Conservation (phyloP, 441 rosid species). For the Macaranga tanarius region DNA sequence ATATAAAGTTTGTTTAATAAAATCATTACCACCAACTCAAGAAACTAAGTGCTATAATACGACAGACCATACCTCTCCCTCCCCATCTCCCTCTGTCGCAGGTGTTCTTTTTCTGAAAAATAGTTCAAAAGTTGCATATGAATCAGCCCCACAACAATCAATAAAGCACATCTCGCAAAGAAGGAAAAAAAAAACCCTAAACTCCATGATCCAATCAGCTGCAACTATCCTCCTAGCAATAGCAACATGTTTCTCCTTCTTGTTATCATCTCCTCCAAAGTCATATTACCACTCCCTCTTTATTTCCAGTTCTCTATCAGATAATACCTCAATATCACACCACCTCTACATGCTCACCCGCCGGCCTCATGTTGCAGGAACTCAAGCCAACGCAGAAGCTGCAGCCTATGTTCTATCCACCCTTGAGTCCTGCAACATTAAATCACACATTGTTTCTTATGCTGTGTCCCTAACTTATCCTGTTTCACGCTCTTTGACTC, state of each 20-base stretch:
- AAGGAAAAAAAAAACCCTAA: neutral
- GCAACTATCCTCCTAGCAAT: constrained; percentile 32
- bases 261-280: constrained; percentile 39
- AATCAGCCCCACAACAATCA: neutral
- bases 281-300: constrained; percentile 59
- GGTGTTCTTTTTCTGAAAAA: constrained; percentile 2
- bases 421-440: constrained; percentile 43
- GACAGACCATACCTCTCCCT: neutral
- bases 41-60: neutral
- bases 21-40: constrained; percentile 6
- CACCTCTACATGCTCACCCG: constrained; percentile 71
- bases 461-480: constrained; percentile 68
- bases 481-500: constrained; percentile 50
- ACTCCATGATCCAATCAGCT: constrained; percentile 36
- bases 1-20: neutral
- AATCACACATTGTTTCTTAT: constrained; percentile 48
- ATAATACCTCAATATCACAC: constrained; percentile 58
- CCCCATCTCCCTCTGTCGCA: neutral
- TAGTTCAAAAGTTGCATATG: neutral
- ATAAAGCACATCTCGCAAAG: neutral
- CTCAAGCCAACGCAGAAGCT: constrained; percentile 65
- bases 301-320: constrained; percentile 50
- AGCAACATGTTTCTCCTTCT: constrained; percentile 39
- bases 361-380: constrained; percentile 77
- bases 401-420: constrained; percentile 53